Evolutionary conservation across 768 basidiomycete genomes (phyloP), one percentile per base, ranked within the genome.

Genomic region (Termitomyces eurrhizus): DNA sequence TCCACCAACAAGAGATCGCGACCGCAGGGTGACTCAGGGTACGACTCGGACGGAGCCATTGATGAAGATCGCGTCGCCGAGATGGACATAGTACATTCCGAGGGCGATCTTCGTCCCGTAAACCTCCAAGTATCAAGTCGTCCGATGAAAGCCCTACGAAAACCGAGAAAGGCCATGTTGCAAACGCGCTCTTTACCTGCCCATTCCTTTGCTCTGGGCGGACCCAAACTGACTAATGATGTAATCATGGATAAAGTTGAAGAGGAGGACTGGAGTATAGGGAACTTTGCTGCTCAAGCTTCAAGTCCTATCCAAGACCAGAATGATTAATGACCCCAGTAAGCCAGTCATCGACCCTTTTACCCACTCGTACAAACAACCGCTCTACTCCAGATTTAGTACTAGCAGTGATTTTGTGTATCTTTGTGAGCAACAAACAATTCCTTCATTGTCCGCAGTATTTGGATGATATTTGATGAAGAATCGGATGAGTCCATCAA

Each of bases 201-300:
- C 41, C 70, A 70, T 32, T 56, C 67, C 9, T 64, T 74, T 33
- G 42, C 52, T 14, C 58, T 68, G 32, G 53, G 45, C 2, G 58
- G 33, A 37, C 54, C 35, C 59, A 69, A 56, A 59, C 60, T 39
- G 46, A 55, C 45, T 14, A 37, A 46, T 16, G 63, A 59, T 53
- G 62, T 26, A 52, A 16, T 63, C 39, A 60, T 64, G 60, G 56
- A 59, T 16, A 41, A 57, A 41, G 62, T 62, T 12, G 58, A 56
- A 32, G 70, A 74, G 57, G 80, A 77, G 44, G 80, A 80, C 66
- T 80, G 79, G 78, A 80, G 78, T 65, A 57, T 66, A 26, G 62
- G 68, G 11, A 61, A 32, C 35, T 60, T 68, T 58, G 58, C 65
- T 36, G 41, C 60, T 52, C 62, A 61, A 42, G 39, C 36, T 48